These are phyloP conservation scores for Botrytis deweyae DNA, from an alignment of 2,329 filamentous ascomycete genomes.

Conservation along the genomic window DNA sequence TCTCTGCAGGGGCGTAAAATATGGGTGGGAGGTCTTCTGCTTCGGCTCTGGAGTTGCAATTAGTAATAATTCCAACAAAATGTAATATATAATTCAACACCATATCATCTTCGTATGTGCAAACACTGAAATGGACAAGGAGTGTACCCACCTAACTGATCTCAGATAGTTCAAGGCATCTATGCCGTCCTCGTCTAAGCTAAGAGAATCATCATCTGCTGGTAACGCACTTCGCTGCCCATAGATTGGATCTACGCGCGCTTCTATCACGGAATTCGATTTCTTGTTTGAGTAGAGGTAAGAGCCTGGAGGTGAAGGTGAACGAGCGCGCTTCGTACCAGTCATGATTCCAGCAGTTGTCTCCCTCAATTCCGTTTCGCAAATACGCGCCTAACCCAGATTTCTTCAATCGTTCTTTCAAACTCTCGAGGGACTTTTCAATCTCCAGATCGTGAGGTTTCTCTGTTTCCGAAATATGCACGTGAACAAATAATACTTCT, in stretches of 20 bases:
- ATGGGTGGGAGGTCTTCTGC: conserved; percentile 72
- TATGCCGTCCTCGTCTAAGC: conserved; percentile 61
- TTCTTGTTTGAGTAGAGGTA: conserved; percentile 17
- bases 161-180: conserved; percentile 68
- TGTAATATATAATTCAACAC: conserved; percentile 43
- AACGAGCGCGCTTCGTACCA: conserved; percentile 17
- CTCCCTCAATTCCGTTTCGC: background rate
- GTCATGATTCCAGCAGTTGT: background rate
- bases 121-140: background rate
- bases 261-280: conserved; percentile 32
- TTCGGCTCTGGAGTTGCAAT: conserved; percentile 63
- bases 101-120: conserved; percentile 22
- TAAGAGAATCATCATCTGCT: conserved; percentile 55
- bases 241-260: conserved; percentile 59
- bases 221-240: conserved; percentile 73
- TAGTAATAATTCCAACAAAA: conserved; percentile 35
- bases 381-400: background rate
- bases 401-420: background rate
- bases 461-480: background rate
- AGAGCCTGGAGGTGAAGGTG: conserved; percentile 15
- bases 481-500: background rate
- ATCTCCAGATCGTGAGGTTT: background rate
- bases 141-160: conserved; percentile 63
- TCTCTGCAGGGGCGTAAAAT: conserved; percentile 59
- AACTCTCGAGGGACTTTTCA: background rate